A percentile compares a stretch with the other conserved stretches of the same genome.
phyloP scores from a whole-genome alignment of 768 basidiomycete species.

The Macrolepiota fuliginosa region DNA sequence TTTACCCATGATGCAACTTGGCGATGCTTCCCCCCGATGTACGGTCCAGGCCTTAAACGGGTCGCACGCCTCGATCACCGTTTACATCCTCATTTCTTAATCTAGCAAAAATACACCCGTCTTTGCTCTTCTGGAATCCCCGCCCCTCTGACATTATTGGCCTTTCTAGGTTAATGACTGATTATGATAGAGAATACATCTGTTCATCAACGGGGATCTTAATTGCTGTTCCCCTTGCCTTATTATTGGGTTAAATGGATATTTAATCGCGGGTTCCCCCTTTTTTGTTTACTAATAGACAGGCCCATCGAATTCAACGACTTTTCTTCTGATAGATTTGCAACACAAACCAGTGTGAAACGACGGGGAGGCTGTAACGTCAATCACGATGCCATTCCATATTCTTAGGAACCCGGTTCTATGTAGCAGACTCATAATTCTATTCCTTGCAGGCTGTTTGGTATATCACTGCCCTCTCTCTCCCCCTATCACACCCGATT shows the following conservation, averaged over 20 bases:
- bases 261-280: neutral
- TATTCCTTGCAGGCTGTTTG: neutral
- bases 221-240: neutral
- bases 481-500: neutral
- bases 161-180: no score
- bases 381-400: neutral
- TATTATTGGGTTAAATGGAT: neutral
- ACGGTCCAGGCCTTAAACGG: neutral
- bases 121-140: no score
- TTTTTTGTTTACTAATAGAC: neutral
- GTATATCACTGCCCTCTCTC: neutral
- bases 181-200: no score
- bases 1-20: conserved; percentile 1
- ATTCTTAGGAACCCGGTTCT: neutral
- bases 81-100: neutral
- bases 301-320: neutral
- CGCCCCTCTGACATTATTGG: no score
- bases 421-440: neutral
- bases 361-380: neutral
- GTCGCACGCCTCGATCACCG: neutral
- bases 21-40: neutral
- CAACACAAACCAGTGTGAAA: neutral
- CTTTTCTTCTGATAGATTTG: neutral
- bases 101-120: neutral
- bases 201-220: no score